Base-by-base conservation (phyloP, 257 asterid species). In the Penstemon davidsonii region DNA sequence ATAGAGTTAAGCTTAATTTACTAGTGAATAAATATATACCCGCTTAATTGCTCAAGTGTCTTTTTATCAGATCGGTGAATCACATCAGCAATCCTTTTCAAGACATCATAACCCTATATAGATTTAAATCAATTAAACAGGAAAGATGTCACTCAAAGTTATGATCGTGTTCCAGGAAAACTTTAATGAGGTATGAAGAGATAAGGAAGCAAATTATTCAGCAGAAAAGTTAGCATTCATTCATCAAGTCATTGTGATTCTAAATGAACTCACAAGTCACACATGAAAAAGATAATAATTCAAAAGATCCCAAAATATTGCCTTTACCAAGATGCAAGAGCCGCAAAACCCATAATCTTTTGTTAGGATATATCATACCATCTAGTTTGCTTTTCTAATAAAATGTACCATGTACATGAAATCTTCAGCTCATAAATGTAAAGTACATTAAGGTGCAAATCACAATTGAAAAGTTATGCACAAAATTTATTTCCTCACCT, bases 51-150 rank as follows among this genome's bases (percentile, higher is more conserved):
- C 84, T 85, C 86, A 55, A 92, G 95, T 56, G 79, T 73, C 64
- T 45, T 84, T 80, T 85, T 74, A 68, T 90, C 85, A 64, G 95
- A 80, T 63, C 71, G 75, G 67, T 79, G 81, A 73, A 92, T 90
- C 72, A 82, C 96, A 49, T 88, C 89, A 62, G 97, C 80, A 76
- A 90, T 81, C 82, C 90, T 86, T 82, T 90, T 88, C 89, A 92
- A 80, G 78, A 88, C 94, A 75, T 67, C 90, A 82, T 90, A 92
- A 60, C 98, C 98, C 97, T 92, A 60, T 40, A 67, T 19, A 60
- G 41, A 78, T 80, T 55, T 55, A 66, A 44, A 58, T 38, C 63
- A 66, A 39, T 36, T 47, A 43, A 56, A 59, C 43, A 55, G 47
- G 47, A 53, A 62, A 2, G 18, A 53, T 55, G 54, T 58, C 67